A percentile compares a stretch with the other conserved stretches of the same genome.
Evolutionary conservation across 1,284 basidiomycete genomes (phyloP).

Genomic region (Microbotryum intermedium): DNA sequence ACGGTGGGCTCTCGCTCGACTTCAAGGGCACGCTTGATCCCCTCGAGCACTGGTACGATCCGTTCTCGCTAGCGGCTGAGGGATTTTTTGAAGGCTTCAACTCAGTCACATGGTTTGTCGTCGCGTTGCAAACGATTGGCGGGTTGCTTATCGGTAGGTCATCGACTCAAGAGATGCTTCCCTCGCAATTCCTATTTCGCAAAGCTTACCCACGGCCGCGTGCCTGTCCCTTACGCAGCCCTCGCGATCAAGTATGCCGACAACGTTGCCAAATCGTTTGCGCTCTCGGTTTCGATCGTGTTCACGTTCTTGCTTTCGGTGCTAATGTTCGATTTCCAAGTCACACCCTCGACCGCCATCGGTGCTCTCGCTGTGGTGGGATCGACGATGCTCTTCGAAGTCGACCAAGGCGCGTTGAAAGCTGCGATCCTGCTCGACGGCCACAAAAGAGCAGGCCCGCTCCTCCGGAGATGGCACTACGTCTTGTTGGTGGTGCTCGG

Average conservation of each 20-base stretch:
- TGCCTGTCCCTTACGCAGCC: constrained; percentile 3
- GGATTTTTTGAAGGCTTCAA: constrained; percentile 36
- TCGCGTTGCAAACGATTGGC: constrained; percentile 38
- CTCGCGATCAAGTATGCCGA: constrained; percentile 38
- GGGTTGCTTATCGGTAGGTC: constrained; percentile 38
- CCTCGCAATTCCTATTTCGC: constrained; percentile 31
- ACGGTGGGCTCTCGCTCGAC: constrained; percentile 21
- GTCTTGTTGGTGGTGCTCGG: constrained; percentile 14
- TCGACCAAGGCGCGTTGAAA: background rate
- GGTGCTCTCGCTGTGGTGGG: constrained; percentile 34
- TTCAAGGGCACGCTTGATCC: constrained; percentile 29
- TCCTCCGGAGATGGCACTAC: constrained; percentile 18
- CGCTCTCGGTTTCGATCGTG: constrained; percentile 38
- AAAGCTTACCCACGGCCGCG: background rate
- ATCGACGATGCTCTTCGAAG: constrained; percentile 35
- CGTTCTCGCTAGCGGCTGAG: constrained; percentile 11
- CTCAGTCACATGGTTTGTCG: constrained; percentile 37
- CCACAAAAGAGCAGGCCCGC: background rate
- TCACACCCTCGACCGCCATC: constrained; percentile 30
- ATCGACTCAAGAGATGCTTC: constrained; percentile 32
- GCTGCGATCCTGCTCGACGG: background rate
- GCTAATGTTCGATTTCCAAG: constrained; percentile 33
- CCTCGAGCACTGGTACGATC: constrained; percentile 31
- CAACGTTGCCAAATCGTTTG: constrained; percentile 41
- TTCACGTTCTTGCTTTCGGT: constrained; percentile 38